Conservation (phyloP, 192 early-diverging fungal genomes). For the Jimgerdemannia flammicorona region DNA sequence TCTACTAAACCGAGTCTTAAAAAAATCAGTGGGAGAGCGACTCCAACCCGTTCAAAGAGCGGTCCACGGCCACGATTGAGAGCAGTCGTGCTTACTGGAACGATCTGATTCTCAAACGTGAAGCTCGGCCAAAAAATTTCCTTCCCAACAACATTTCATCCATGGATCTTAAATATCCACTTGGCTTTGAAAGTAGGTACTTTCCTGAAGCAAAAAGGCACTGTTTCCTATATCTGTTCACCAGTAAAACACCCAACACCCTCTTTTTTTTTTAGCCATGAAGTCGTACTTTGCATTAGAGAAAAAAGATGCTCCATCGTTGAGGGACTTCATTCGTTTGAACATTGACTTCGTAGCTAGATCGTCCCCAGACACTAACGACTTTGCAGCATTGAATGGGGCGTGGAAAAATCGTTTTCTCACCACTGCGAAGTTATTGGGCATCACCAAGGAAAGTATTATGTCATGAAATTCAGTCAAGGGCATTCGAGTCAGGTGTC, state of each 20-base stretch:
- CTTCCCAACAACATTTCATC: not conserved
- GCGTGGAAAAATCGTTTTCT: not conserved
- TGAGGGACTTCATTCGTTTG: conserved; percentile 6
- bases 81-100: no score
- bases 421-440: conserved; percentile 4
- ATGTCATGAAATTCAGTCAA: not conserved
- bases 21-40: no score
- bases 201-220: conserved; percentile 2
- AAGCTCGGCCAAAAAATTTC: not conserved
- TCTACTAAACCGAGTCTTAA: not conserved
- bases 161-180: not conserved
- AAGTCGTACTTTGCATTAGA: conserved; percentile 4
- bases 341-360: conserved; percentile 5
- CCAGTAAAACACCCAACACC: not conserved
- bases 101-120: no score
- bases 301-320: conserved; percentile 6
- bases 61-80: not conserved
- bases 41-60: no score
- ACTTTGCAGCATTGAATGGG: conserved; percentile 1
- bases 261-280: not conserved
- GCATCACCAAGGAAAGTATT: conserved; percentile 3
- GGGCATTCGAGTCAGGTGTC: conserved; percentile 3
- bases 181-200: not conserved
- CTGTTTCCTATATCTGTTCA: not conserved
- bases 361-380: not conserved